Evolutionary conservation across 805 yeast genomes (phyloP), one percentile per base, ranked within the genome.

Genomic region (Metschnikowia anglica): DNA sequence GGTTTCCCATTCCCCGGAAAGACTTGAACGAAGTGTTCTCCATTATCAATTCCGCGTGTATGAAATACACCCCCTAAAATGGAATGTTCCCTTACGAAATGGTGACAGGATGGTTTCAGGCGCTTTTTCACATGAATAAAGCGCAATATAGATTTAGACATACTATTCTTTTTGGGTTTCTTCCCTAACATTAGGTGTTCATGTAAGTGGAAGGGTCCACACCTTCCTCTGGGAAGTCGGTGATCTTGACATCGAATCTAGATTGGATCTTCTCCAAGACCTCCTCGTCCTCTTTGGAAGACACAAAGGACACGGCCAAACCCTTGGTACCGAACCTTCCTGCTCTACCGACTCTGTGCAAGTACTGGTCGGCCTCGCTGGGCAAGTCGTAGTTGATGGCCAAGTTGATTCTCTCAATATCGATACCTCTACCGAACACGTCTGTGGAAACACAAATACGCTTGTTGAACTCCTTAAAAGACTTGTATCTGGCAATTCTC

Each of bases 241-340:
- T 76, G 62, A 91, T 83, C 73, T 90, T 88, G 56, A 93, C 98
- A 67, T 91, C 97, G 70, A 93, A 93, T 73, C 98, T 83, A 57
- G 88, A 95, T 76, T 93, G 99, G 64, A 93, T 93, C 72, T 88
- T 85, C 60, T 79, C 85, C 67, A 93, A 77, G 32, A 90, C 86
- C 71, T 84, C 88, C 69, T 88, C 89, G 63, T 93, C 99, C 52
- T 83, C 91, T 59, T 81, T 85, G 46, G 83, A 76, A 32, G 93
- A 76, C 42, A 93, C 93, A 53, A 91, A 87, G 31, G 97, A 88
- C 46, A 93, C 79, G 41, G 97, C 95, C 59, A 93, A 81, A 74
- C 99, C 99, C 76, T 91, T 91, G 65, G 99, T 91, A 76, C 99
- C 99, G 61, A 91, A 91, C 80, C 99, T 90, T 73, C 99, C 99